phyloP scores from a whole-genome alignment of 2,329 filamentous ascomycete species.

The Graphilbum sp. region DNA sequence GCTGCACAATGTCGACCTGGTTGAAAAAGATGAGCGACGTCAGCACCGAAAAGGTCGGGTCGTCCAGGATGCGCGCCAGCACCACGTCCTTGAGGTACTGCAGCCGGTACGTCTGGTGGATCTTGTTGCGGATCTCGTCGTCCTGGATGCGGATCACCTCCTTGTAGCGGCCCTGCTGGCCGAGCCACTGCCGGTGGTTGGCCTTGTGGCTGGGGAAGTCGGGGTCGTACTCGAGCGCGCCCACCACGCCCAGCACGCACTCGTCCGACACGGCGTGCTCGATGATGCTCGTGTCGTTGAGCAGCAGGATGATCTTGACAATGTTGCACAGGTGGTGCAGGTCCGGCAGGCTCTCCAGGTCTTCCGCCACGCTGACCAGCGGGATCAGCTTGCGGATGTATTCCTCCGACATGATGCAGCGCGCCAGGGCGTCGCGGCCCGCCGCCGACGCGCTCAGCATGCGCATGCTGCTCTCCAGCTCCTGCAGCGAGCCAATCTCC shows the following conservation, averaged over 20 bases:
- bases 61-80: constrained; percentile 84
- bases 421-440: constrained; percentile 73
- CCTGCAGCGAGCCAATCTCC: constrained; percentile 64
- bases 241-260: constrained; percentile 80
- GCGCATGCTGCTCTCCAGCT: constrained; percentile 76
- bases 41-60: constrained; percentile 92
- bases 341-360: constrained; percentile 73
- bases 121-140: constrained; percentile 66
- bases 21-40: constrained; percentile 99
- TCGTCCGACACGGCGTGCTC: constrained; percentile 85
- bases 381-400: constrained; percentile 81
- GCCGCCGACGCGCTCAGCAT: constrained; percentile 55
- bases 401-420: constrained; percentile 70
- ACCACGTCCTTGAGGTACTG: constrained; percentile 99
- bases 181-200: constrained; percentile 86
- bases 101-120: constrained; percentile 87
- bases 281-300: constrained; percentile 91
- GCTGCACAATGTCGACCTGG: constrained; percentile 92
- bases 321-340: constrained; percentile 91
- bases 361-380: constrained; percentile 75
- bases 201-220: constrained; percentile 97
- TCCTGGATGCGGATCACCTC: constrained; percentile 92
- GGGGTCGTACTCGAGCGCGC: constrained; percentile 91
- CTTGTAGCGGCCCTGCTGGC: constrained; percentile 79
- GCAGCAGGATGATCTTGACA: constrained; percentile 87